A percentile compares a stretch with the other conserved stretches of the same genome.
These are phyloP conservation scores for Usnea hakonensis DNA, from an alignment of 495 filamentous ascomycete species.

Conservation along the genomic window DNA sequence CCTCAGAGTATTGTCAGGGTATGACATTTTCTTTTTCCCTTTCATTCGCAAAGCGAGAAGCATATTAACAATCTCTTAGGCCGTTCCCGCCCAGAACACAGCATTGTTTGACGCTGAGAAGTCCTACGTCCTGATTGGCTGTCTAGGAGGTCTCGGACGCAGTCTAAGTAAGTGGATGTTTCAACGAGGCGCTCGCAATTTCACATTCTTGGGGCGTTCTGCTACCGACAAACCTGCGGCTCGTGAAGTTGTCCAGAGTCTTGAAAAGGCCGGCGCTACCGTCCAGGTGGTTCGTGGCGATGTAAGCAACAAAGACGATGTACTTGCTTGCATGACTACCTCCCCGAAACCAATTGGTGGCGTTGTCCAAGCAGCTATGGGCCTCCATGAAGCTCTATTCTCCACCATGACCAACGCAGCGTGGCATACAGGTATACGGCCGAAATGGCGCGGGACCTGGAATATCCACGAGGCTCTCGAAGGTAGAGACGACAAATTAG, in stretches of 20 bases:
- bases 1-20: too few species aligned
- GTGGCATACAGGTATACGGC: slow-evolving; percentile 17
- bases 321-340: slow-evolving; percentile 17
- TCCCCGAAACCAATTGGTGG: slow-evolving; percentile 7
- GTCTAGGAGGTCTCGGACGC: slow-evolving; percentile 34
- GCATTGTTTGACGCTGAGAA: slow-evolving; percentile 8
- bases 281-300: slow-evolving; percentile 31
- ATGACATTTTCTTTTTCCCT: too few species aligned
- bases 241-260: slow-evolving; percentile 19
- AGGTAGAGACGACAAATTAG: slow-evolving; percentile 20
- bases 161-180: slow-evolving; percentile 31
- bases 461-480: slow-evolving; percentile 26
- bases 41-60: too few species aligned
- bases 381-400: slow-evolving; percentile 7
- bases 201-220: slow-evolving; percentile 31
- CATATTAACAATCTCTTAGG: too few species aligned
- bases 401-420: slow-evolving; percentile 9
- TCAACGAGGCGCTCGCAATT: slow-evolving; percentile 29
- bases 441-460: slow-evolving; percentile 24
- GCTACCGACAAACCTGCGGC: slow-evolving; percentile 22
- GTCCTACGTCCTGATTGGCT: slow-evolving; percentile 31
- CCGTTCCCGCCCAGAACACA: background rate
- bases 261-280: slow-evolving; percentile 24
- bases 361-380: slow-evolving; percentile 22
- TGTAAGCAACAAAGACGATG: slow-evolving; percentile 24